These are phyloP conservation scores for Dictyostelium intermedium DNA, from an alignment of 78 protist species.

Conservation along the genomic window DNA sequence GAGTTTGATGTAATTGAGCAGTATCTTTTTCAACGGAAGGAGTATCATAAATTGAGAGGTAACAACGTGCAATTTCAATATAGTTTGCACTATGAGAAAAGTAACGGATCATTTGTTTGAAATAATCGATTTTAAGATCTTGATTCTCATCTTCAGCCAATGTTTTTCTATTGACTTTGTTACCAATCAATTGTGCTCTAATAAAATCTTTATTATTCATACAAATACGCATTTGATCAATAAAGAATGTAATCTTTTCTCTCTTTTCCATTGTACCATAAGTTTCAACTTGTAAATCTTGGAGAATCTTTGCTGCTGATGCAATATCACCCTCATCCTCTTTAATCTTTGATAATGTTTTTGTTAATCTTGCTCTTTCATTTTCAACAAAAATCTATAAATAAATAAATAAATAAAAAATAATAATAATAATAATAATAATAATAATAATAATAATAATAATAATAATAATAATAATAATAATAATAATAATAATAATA, in stretches of 20 bases:
- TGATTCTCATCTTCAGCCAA: conserved; percentile 60
- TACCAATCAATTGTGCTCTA: conserved; percentile 77
- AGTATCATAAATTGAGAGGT: conserved; percentile 84
- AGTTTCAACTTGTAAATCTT: conserved; percentile 91
- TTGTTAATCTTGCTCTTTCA: conserved; percentile 89
- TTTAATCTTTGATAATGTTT: conserved; percentile 69
- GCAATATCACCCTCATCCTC: conserved; percentile 86
- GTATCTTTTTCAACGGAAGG: conserved; percentile 74
- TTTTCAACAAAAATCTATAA: conserved; percentile 91
- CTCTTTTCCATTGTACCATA: conserved; percentile 89
- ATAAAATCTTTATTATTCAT: conserved; percentile 83
- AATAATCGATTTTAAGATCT: conserved; percentile 78
- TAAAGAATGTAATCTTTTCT: conserved; percentile 88
- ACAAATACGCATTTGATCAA: conserved; percentile 89
- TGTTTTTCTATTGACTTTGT: conserved; percentile 80
- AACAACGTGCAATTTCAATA: conserved; percentile 83
- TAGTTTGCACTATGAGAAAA: conserved; percentile 46
- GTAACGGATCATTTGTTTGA: conserved; percentile 77
- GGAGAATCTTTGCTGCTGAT: conserved; percentile 83
- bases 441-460: too few species aligned
- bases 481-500: background rate
- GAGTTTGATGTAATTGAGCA: conserved; percentile 12
- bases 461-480: too few species aligned
- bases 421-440: too few species aligned
- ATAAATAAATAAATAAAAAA: too few species aligned